These are phyloP conservation scores for Eremothecium sinecaudum DNA, from an alignment of 1,139 yeast genomes.

Conservation along the genomic window DNA sequence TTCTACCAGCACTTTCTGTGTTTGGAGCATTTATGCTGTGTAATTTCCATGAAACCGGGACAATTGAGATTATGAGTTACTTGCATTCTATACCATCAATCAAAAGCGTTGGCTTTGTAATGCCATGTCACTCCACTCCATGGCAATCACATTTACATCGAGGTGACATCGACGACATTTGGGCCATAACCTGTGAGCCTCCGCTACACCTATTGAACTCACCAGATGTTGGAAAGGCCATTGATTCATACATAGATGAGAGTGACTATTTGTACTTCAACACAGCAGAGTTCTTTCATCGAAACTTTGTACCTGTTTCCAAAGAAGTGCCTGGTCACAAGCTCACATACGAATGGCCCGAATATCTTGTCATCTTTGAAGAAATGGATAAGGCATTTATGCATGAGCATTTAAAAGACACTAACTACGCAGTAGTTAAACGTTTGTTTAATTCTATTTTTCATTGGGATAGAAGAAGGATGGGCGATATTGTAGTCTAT, in stretches of 20 bases:
- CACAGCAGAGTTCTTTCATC: slow-evolving; percentile 45
- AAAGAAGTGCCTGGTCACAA: slow-evolving; percentile 20
- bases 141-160: slow-evolving; percentile 81
- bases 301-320: slow-evolving; percentile 35
- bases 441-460: slow-evolving; percentile 68
- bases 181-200: slow-evolving; percentile 91
- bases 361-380: slow-evolving; percentile 63
- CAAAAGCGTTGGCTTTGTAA: slow-evolving; percentile 61
- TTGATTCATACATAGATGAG: slow-evolving; percentile 61
- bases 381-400: slow-evolving; percentile 42
- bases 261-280: slow-evolving; percentile 74
- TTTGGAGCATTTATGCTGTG: slow-evolving; percentile 32
- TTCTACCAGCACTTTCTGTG: slow-evolving; percentile 29
- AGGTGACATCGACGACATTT: slow-evolving; percentile 38
- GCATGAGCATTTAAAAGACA: slow-evolving; percentile 33
- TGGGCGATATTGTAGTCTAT: slow-evolving; percentile 68
- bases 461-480: slow-evolving; percentile 81
- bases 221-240: slow-evolving; percentile 22
- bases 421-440: slow-evolving; percentile 39
- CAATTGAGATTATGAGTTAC: slow-evolving; percentile 51
- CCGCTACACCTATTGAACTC: slow-evolving; percentile 44
- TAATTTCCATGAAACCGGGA: slow-evolving; percentile 73
- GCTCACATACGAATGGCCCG: slow-evolving; percentile 49
- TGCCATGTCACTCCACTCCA: slow-evolving; percentile 97
- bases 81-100: slow-evolving; percentile 39